Base-by-base conservation (phyloP, 768 basidiomycete genomes). In the Tricholomella constricta region DNA sequence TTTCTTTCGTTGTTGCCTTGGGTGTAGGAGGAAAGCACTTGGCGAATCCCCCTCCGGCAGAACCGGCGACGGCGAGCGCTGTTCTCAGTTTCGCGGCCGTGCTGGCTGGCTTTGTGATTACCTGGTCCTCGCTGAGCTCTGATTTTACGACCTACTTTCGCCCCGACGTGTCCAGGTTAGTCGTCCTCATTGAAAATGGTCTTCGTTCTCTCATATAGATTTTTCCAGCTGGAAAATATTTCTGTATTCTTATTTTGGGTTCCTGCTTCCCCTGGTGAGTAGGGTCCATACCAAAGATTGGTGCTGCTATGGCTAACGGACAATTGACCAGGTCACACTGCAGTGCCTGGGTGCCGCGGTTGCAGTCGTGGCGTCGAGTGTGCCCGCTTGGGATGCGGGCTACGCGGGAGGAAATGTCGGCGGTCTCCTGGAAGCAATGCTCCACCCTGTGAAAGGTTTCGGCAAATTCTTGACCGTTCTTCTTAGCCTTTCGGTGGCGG, bases 401-500 rank as follows among this genome's bases (percentile, higher is more conserved):
- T 88, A 89, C 54, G 70, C 71, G 12, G 65, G 72, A 2, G 81
- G 78, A 0, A 79, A 83, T 72, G 75, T 91, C 22, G 90, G 89
- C 23, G 91, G 89, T 1, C 74, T 93, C 6, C 61, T 93, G 6
- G 76, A 78, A 44, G 87, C 86, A 2, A 84, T 91, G 76, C 77
- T 92, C 2, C 74, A 73, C n/a, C 90, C 90, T 0, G 75, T 77
- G 0, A 83, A 83, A 35, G 79, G 79, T 27, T 91, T 91, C 65
- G 86, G 89, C 6, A 88, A 89, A 63, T 88, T 92, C 73, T 73
- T 93, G 37, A 87, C 85, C 0, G 87, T 94, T 31, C 70, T 96
- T 40, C 77, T 95, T 56, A 88, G 88, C 51, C 73, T 97, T 19
- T 89, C 87, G 43, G 89, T 93, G 36, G 83, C 85, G 2, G 89